phyloP scores from a whole-genome alignment of 208 protist species.

The Angomonas deanei region DNA sequence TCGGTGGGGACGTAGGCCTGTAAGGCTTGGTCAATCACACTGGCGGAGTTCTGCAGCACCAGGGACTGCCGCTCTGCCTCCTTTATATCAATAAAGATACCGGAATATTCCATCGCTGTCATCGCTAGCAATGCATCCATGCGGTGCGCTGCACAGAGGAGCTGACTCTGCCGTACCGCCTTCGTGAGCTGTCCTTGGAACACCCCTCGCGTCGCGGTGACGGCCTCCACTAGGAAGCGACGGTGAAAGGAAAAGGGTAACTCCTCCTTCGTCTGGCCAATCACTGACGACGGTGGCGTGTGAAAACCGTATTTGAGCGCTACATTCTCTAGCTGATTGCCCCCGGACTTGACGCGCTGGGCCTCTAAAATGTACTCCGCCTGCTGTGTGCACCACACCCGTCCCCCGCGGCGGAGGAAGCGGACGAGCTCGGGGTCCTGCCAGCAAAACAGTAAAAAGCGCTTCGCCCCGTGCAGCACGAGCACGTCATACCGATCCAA shows the following conservation, averaged over 20 bases:
- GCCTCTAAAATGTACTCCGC: slow-evolving; percentile 80
- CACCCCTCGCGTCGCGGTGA: slow-evolving; percentile 34
- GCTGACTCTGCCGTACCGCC: slow-evolving; percentile 43
- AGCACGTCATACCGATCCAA: slow-evolving; percentile 67
- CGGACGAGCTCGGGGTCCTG: slow-evolving; percentile 47
- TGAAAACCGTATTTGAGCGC: slow-evolving; percentile 50
- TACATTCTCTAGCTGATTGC: slow-evolving; percentile 48
- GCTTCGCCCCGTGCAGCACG: slow-evolving; percentile 75
- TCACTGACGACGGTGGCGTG: slow-evolving; percentile 39
- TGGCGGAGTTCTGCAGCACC: slow-evolving; percentile 39
- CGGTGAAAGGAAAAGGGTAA: slow-evolving; percentile 63
- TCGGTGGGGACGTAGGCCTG: slow-evolving; percentile 51
- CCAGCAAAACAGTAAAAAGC: slow-evolving; percentile 56
- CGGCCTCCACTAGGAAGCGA: slow-evolving; percentile 34
- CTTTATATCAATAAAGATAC: slow-evolving; percentile 65
- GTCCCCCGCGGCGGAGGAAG: slow-evolving; percentile 72
- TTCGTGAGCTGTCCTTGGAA: slow-evolving; percentile 49
- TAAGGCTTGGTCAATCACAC: slow-evolving; percentile 53
- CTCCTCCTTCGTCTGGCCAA: slow-evolving; percentile 34
- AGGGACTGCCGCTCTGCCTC: slow-evolving; percentile 52
- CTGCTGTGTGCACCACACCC: slow-evolving; percentile 83
- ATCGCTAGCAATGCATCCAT: slow-evolving; percentile 82
- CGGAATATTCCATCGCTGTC: slow-evolving; percentile 58
- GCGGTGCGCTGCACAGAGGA: slow-evolving; percentile 60
- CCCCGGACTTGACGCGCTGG: slow-evolving; percentile 48